phyloP scores from a whole-genome alignment of 306 rosid genomes.

The Quercus wislizeni region DNA sequence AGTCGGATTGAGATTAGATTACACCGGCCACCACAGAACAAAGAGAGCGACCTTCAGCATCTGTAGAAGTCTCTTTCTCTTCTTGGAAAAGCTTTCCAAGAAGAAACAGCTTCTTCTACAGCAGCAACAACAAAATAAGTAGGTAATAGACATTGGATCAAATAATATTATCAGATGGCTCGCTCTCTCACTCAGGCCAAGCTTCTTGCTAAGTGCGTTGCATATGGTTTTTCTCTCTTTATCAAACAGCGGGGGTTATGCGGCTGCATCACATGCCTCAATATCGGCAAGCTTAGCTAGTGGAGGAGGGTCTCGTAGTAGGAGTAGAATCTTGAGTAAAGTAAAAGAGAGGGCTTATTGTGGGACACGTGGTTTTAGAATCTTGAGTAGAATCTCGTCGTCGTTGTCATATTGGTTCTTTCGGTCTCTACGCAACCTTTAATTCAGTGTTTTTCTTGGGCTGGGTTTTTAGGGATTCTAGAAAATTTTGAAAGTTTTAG shows the following conservation, averaged over 20 bases:
- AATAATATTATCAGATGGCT: conserved; percentile 1
- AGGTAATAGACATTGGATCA: no score
- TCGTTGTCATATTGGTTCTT: conserved; percentile 63
- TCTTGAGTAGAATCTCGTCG: background rate
- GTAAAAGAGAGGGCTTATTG: conserved; percentile 8
- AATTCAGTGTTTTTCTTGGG: no score
- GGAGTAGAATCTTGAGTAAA: conserved; percentile 19
- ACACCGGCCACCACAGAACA: no score
- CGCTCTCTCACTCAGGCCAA: conserved; percentile 15
- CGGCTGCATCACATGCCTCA: background rate
- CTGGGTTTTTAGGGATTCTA: no score
- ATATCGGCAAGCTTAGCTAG: conserved; percentile 20
- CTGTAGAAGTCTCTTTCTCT: conserved; percentile 5
- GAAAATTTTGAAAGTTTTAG: no score
- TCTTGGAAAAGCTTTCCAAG: background rate
- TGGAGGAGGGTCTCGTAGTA: conserved; percentile 7
- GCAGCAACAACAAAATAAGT: background rate
- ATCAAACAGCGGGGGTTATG: background rate
- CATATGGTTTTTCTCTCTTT: background rate
- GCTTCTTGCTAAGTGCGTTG: background rate
- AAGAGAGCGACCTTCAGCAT: background rate
- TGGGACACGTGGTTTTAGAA: no score
- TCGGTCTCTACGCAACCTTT: conserved; percentile 32
- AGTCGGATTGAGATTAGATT: no score
- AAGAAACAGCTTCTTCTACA: conserved; percentile 1